Evolutionary conservation across 345 rosid species (phyloP), one percentile per base, ranked within the genome.

Genomic region (Euphorbia peplus): DNA sequence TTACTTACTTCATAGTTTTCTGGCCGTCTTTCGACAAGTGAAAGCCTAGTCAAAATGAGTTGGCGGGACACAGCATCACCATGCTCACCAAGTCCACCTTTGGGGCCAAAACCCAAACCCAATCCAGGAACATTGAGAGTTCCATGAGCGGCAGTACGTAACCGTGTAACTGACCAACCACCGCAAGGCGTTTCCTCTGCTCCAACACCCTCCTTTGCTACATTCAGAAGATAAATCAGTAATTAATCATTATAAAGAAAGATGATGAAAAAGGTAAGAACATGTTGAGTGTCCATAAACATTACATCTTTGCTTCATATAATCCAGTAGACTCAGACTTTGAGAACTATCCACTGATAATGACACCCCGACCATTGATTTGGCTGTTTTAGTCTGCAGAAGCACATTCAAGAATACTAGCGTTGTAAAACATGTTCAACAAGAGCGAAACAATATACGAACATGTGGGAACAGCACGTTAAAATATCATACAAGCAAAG

Each of bases 1-100:
- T 74, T 81, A 80, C 99, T 90, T 91, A 95, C 99, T 90, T 95
- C 99, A 85, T 91, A 95, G 90, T 95, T 95, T 83, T 88, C 93
- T 13, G 88, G 92, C 10, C 98, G 93, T 72, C 99, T 91, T 85
- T 95, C 98, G 63, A 91, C 88, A 69, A 95, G 88, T n/a, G 99
- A 95, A 73, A 71, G 86, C 84, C 84, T 88, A 25, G 99, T 88
- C 73, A 95, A 87, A 75, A 90, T 87, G 64, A 95, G 90, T 73
- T 91, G 98, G 57, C 88, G 92, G 71, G 90, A 80, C 26, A 91
- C 86, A 66, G 96, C 84, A 90, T 90, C 99, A 69, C 99, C 99
- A 80, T 86, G 91, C 69, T 91, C 98, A 72, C 99, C 99, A 75
- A 91, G 90, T 60, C 98, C 98, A 68, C 98, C 99, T 82, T 87